phyloP scores from a whole-genome alignment of 75 land plant species.

The Picea sitchensis region DNA sequence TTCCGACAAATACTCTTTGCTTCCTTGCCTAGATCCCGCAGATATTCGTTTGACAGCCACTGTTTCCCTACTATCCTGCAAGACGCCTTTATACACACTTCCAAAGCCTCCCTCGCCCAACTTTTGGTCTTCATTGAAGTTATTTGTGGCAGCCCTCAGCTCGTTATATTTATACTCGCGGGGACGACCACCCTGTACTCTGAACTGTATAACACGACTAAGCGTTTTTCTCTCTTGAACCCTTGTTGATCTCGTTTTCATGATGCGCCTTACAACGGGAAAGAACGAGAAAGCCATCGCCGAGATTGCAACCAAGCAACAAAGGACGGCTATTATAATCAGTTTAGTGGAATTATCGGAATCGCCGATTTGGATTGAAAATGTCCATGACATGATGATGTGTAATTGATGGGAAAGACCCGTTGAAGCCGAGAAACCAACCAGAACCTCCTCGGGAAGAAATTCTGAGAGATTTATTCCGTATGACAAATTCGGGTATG shows the following conservation, averaged over 20 bases:
- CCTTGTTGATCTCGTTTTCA: not conserved
- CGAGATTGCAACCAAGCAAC: not conserved
- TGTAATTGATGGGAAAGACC: not conserved
- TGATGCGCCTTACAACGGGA: not conserved
- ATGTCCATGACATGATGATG: not conserved
- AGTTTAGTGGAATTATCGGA: not conserved
- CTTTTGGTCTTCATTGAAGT: conserved; percentile 41
- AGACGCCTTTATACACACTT: conserved; percentile 33
- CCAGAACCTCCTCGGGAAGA: not conserved
- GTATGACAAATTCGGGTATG: not conserved
- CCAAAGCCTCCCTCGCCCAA: conserved; percentile 74
- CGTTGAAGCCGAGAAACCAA: not conserved
- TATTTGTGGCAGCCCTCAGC: conserved; percentile 30
- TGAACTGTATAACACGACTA: conserved; percentile 11
- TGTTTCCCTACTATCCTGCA: conserved; percentile 3
- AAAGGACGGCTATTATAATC: not conserved
- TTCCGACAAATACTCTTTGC: conserved; percentile 41
- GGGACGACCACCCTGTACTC: conserved; percentile 17
- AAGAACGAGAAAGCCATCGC: not conserved
- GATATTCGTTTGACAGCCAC: conserved; percentile 52
- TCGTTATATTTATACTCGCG: conserved; percentile 24
- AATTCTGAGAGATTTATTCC: not conserved
- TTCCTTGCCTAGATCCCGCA: conserved; percentile 27
- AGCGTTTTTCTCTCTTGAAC: not conserved
- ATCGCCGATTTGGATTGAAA: not conserved